Evolutionary conservation across 1,139 yeast genomes (phyloP).

Genomic region (Kazachstania sp.): DNA sequence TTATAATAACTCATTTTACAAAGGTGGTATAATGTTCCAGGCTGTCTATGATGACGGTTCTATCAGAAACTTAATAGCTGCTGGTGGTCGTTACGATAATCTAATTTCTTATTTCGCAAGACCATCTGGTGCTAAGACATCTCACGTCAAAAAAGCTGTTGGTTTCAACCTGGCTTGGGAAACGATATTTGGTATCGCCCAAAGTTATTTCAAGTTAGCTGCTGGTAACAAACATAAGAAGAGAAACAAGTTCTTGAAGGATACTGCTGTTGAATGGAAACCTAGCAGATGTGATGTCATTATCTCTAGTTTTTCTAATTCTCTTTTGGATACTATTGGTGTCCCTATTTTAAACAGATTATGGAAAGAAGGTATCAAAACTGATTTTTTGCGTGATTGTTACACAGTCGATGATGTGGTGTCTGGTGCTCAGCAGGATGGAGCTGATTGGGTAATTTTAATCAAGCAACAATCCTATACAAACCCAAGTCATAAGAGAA

Average conservation of each 20-base stretch:
- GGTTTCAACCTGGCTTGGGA: conserved; percentile 77
- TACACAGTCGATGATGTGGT: conserved; percentile 60
- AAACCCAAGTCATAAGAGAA: conserved; percentile 34
- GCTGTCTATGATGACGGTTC: conserved; percentile 54
- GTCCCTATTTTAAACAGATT: conserved; percentile 51
- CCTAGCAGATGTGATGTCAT: conserved; percentile 70
- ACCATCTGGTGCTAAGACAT: conserved; percentile 34
- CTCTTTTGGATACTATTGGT: conserved; percentile 48
- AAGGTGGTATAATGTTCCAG: conserved; percentile 81
- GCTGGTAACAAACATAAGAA: conserved; percentile 31
- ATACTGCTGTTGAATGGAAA: conserved; percentile 35
- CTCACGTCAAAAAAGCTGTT: conserved; percentile 54
- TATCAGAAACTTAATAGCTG: conserved; percentile 48
- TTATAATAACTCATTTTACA: conserved; percentile 70
- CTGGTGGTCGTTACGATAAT: conserved; percentile 87
- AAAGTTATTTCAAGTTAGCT: conserved; percentile 36
- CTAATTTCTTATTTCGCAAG: conserved; percentile 57
- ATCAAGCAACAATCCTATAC: conserved; percentile 51
- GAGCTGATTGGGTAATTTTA: conserved; percentile 65
- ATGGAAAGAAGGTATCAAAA: conserved; percentile 65
- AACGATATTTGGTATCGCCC: conserved; percentile 43
- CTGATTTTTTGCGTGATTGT: conserved; percentile 52
- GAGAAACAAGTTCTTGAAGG: conserved; percentile 33
- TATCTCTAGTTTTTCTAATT: conserved; percentile 53
- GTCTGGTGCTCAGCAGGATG: conserved; percentile 56